Evolutionary conservation across 2,329 filamentous ascomycete species (phyloP).

Genomic region (Penicillium sp.): DNA sequence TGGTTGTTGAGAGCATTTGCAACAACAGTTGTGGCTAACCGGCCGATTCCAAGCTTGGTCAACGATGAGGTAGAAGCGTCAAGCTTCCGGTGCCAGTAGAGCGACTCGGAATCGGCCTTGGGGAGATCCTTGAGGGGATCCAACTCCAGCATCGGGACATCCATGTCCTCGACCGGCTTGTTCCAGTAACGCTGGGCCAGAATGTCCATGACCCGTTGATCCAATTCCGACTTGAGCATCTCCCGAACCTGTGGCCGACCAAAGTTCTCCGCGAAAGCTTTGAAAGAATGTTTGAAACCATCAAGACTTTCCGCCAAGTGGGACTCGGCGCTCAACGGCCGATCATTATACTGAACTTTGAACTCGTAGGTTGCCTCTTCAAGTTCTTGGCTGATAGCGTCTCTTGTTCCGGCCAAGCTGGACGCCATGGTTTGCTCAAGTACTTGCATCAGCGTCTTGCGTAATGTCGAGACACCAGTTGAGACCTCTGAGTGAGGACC

Average conservation of each 20-base stretch:
- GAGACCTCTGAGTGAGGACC: constrained; percentile 70
- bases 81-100: constrained; percentile 92
- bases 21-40: constrained; percentile 88
- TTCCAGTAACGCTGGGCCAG: constrained; percentile 97
- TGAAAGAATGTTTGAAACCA: constrained; percentile 97
- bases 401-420: constrained; percentile 83
- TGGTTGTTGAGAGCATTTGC: constrained; percentile 83
- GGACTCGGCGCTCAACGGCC: constrained; percentile 89
- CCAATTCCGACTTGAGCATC: constrained; percentile 86
- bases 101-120: constrained; percentile 79
- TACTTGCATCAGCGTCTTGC: constrained; percentile 96
- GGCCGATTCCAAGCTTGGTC: constrained; percentile 91
- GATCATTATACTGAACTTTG: constrained; percentile 98
- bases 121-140: constrained; percentile 77
- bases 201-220: constrained; percentile 91
- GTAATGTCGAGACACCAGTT: constrained; percentile 81
- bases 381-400: constrained; percentile 90
- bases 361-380: constrained; percentile 98
- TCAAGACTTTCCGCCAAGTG: constrained; percentile 95
- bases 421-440: constrained; percentile 96
- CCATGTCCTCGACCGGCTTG: constrained; percentile 84
- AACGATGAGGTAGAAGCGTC: constrained; percentile 88
- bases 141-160: constrained; percentile 64
- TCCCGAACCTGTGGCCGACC: constrained; percentile 86
- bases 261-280: constrained; percentile 86